Percentiles rank a stretch among this genome's conserved stretches.
These are phyloP conservation scores for Coemansia sp. DNA, from an alignment of 371 early-diverging fungal genomes.

Conservation along the genomic window DNA sequence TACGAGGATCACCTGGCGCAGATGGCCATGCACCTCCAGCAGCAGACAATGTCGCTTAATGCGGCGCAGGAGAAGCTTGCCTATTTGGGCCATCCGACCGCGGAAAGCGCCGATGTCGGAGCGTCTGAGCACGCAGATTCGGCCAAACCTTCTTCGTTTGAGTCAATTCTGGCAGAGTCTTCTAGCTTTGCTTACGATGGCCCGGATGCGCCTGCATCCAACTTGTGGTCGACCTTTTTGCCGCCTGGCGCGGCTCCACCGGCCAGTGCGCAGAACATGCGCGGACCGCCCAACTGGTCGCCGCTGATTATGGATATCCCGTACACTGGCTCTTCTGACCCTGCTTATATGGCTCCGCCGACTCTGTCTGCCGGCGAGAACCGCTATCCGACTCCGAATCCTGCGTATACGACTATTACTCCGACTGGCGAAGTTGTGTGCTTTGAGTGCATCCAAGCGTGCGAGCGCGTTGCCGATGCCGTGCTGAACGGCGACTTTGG, in stretches of 20 bases:
- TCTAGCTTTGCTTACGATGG: not conserved
- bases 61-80: constrained; percentile 15
- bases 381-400: constrained; percentile 32
- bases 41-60: constrained; percentile 19
- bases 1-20: constrained; percentile 36
- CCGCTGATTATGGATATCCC: constrained; percentile 13
- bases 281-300: constrained; percentile 27
- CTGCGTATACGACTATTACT: constrained; percentile 20
- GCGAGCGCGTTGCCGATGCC: constrained; percentile 48
- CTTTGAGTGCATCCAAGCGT: constrained; percentile 47
- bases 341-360: constrained; percentile 41
- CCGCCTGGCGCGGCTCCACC: constrained; percentile 8
- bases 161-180: not conserved
- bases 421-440: constrained; percentile 36
- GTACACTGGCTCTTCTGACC: not conserved
- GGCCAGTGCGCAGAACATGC: not conserved
- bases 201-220: constrained; percentile 4
- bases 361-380: constrained; percentile 25
- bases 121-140: not conserved
- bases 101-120: not conserved
- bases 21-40: constrained; percentile 39
- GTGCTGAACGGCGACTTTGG: constrained; percentile 47
- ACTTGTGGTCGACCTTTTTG: constrained; percentile 45
- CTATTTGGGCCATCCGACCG: constrained; percentile 1
- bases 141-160: not conserved